Evolutionary conservation across 192 early-diverging fungal genomes (phyloP).

Genomic region (Rhizophlyctis rosea): DNA sequence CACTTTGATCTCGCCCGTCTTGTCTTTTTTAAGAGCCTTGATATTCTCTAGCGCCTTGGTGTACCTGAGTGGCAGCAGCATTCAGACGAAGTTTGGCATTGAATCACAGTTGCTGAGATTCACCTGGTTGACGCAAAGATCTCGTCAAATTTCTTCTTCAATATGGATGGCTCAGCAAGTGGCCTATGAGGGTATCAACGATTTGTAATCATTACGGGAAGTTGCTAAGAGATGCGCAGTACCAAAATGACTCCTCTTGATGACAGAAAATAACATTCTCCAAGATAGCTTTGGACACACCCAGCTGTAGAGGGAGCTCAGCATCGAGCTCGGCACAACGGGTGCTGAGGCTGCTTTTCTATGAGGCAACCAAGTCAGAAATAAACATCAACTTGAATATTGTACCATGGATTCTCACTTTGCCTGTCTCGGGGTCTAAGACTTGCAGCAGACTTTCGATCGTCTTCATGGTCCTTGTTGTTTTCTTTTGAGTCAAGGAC

Average conservation of each 20-base stretch:
- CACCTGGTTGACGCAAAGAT: conserved; percentile 90
- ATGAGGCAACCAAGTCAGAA: background rate
- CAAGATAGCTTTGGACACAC: conserved; percentile 85
- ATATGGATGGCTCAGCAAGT: conserved; percentile 72
- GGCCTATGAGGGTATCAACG: conserved; percentile 62
- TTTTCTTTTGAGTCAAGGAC: conserved; percentile 66
- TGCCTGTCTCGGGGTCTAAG: conserved; percentile 16
- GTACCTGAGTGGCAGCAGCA: conserved; percentile 46
- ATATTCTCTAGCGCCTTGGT: conserved; percentile 88
- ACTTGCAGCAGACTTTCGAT: conserved; percentile 65
- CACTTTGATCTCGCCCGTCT: conserved; percentile 58
- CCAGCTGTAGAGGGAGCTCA: conserved; percentile 79
- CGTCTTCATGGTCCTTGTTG: conserved; percentile 60
- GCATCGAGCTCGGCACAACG: conserved; percentile 84
- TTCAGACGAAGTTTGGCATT: background rate
- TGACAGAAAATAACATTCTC: conserved; percentile 99
- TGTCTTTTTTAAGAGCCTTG: conserved; percentile 71
- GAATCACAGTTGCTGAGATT: conserved; percentile 5
- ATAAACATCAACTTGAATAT: background rate
- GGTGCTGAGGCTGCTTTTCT: conserved; percentile 68
- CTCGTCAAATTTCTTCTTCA: conserved; percentile 99
- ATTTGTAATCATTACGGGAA: conserved; percentile 7
- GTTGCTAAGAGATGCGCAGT: background rate
- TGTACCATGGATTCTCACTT: conserved; percentile 23
- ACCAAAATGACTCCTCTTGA: conserved; percentile 96